phyloP scores from a whole-genome alignment of 2,329 filamentous ascomycete species.

The Paramyrothecium sp. region DNA sequence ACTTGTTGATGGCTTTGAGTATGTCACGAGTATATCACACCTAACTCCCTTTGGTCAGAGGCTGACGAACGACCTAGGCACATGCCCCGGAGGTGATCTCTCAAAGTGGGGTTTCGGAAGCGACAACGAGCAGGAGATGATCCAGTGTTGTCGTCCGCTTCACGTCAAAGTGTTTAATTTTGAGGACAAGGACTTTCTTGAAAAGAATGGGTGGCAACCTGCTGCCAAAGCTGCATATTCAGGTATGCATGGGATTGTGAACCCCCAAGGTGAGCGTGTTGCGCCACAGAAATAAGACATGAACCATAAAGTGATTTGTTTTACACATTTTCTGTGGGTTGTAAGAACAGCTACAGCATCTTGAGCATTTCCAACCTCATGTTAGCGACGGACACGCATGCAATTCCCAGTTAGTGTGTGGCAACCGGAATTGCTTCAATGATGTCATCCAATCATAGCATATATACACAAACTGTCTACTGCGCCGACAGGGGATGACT shows the following conservation, averaged over 20 bases:
- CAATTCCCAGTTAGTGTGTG: too few relatives aligned
- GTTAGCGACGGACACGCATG: too few relatives aligned
- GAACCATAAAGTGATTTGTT: neutral
- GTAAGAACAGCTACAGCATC: too few relatives aligned
- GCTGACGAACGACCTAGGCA: conserved; percentile 37
- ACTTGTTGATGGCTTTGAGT: conserved; percentile 63
- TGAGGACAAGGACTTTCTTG: conserved; percentile 48
- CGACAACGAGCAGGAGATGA: conserved; percentile 65
- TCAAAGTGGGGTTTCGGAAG: conserved; percentile 79
- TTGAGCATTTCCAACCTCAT: too few relatives aligned
- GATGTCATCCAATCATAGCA: too few relatives aligned
- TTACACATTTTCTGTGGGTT: neutral
- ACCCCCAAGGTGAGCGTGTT: neutral
- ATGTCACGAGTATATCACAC: conserved; percentile 14
- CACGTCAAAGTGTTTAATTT: conserved; percentile 72
- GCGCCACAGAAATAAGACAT: neutral
- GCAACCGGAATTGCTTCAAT: too few relatives aligned
- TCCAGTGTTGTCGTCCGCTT: conserved; percentile 69
- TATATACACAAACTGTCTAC: too few relatives aligned
- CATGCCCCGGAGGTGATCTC: conserved; percentile 79
- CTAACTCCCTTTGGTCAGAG: too few relatives aligned
- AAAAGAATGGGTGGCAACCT: conserved; percentile 58
- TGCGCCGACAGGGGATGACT: too few relatives aligned
- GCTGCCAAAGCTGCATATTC: conserved; percentile 59
- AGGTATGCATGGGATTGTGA: conserved; percentile 12